Conservation (phyloP, 1,139 yeast species). For the Diutina rugosa region DNA sequence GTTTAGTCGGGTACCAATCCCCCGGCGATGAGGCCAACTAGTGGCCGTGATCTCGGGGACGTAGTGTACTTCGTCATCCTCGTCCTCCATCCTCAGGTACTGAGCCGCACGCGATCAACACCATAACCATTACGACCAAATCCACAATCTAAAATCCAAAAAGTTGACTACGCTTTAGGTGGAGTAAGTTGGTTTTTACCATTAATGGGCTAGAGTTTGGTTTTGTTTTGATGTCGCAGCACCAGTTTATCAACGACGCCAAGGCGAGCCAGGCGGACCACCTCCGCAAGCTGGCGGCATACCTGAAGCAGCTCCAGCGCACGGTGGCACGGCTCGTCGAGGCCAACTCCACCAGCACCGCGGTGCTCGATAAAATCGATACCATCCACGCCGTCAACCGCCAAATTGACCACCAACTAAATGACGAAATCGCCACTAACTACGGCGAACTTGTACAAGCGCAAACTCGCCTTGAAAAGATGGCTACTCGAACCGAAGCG, state of each 20-base stretch:
- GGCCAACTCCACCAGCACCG: constrained; percentile 16
- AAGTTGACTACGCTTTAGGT: too few relatives aligned
- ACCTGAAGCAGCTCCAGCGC: constrained; percentile 17
- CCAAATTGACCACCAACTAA: constrained; percentile 24
- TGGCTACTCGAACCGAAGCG: constrained; percentile 9
- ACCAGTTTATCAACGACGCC: constrained; percentile 12
- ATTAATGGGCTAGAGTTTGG: too few relatives aligned
- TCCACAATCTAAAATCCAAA: too few relatives aligned
- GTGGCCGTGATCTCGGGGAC: neutral
- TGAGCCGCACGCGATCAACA: neutral
- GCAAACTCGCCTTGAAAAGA: constrained; percentile 11
- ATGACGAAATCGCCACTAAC: constrained; percentile 14
- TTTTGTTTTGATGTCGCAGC: neutral
- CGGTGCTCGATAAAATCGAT: constrained; percentile 26
- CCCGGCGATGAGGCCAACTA: neutral
- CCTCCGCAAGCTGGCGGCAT: constrained; percentile 15
- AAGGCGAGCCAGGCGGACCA: constrained; percentile 20
- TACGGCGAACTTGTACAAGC: constrained; percentile 13
- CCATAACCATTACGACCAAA: neutral
- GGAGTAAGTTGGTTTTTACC: too few relatives aligned
- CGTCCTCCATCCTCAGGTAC: neutral
- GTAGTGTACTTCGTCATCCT: neutral
- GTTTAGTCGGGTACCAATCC: neutral
- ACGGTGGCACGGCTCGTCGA: constrained; percentile 14
- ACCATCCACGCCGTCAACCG: constrained; percentile 29